Base-by-base conservation (phyloP, 1,284 basidiomycete genomes). In the Microbotryomycetes sp. region DNA sequence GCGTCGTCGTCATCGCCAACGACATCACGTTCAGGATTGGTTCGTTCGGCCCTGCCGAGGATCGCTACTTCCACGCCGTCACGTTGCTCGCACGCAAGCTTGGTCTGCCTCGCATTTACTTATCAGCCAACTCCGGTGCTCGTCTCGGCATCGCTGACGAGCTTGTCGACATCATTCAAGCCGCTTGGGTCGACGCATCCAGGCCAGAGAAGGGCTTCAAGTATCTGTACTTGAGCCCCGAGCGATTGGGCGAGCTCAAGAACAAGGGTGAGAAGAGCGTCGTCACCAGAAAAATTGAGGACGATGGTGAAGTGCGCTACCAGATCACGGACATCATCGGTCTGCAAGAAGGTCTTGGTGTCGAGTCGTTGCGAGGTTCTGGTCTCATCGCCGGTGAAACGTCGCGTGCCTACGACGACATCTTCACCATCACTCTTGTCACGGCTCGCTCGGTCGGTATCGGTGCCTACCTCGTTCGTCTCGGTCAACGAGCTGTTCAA, bases 11-110 rank as follows among this genome's bases (percentile, higher is more conserved):
- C 59, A 85, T 98, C 66, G 92, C 96, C 61, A 99, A 99, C 79
- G 96, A 99, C 74, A 98, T 98, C 77, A 99, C 96, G 23, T 94
- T 85, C 82, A 94, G 92, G 80, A 97, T 97, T 66, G 96, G 96
- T 69, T 97, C 94, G 14, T 99, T 99, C 75, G 96, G 94, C 59
- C 96, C 96, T 46, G 75, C 80, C 7, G 96, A 99, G 77, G 96
- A 98, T 78, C 87, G 90, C 65, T 97, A 89, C 84, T 98, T 98
- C 81, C 93, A 85, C 78, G 86, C 89, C 65, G 93, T 90, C 51
- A 93, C 93, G 6, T 87, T 93, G 75, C 91, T 96, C 72, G 94
- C 94, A 52, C 89, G 93, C 56, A 80, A 85, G 59, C 83, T 83
- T 45, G 93, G 94, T 59, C 78, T 96, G 31, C 94, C 94, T 58